Percentiles rank a stretch among this genome's conserved stretches.
Evolutionary conservation across 1,284 basidiomycete species (phyloP).

Genomic region (Moesziomyces sp.): DNA sequence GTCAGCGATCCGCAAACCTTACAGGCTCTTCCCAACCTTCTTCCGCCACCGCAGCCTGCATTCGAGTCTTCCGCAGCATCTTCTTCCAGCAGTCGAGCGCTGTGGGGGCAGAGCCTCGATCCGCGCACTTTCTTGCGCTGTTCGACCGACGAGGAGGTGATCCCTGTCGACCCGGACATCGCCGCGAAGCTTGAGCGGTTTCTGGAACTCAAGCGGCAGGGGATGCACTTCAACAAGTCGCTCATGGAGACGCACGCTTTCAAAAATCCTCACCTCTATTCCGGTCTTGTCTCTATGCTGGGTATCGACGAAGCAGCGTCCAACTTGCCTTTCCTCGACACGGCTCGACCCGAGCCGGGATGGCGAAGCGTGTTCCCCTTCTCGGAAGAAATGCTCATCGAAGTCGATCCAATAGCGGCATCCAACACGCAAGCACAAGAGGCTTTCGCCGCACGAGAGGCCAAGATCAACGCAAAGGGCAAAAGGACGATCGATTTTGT

Average conservation of each 20-base stretch:
- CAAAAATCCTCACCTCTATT: slow-evolving; percentile 91
- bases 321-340: slow-evolving; percentile 29
- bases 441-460: background rate
- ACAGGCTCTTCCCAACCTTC: slow-evolving; percentile 9
- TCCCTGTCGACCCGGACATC: slow-evolving; percentile 8
- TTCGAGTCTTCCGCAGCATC: background rate
- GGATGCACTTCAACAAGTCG: slow-evolving; percentile 90
- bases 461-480: background rate
- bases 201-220: slow-evolving; percentile 77
- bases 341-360: background rate
- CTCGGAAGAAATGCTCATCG: slow-evolving; percentile 4
- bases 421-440: slow-evolving; percentile 1
- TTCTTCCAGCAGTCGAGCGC: background rate
- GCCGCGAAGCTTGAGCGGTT: slow-evolving; percentile 74
- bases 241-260: slow-evolving; percentile 89
- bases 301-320: slow-evolving; percentile 79
- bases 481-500: slow-evolving; percentile 12
- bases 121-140: background rate
- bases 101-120: slow-evolving; percentile 15
- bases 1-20: slow-evolving; percentile 17
- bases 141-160: background rate
- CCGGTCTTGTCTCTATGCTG: slow-evolving; percentile 89
- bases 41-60: background rate
- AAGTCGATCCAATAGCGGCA: slow-evolving; percentile 22
- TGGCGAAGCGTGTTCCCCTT: slow-evolving; percentile 23